These are phyloP conservation scores for Acmispon strigosus DNA, from an alignment of 306 rosid species.

Conservation along the genomic window DNA sequence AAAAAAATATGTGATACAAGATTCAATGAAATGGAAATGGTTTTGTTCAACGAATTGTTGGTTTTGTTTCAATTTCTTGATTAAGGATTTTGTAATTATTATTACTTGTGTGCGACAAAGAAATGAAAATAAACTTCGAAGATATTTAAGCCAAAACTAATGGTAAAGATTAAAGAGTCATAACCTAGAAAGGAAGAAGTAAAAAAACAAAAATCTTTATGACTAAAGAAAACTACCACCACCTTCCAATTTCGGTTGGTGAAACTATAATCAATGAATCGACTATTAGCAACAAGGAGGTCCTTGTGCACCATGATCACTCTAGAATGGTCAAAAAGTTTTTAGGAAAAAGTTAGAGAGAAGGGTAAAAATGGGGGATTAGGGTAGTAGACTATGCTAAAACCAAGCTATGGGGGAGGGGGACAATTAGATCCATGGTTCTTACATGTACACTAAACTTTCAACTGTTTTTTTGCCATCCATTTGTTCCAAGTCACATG, in stretches of 20 bases:
- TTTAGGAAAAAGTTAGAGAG: not conserved
- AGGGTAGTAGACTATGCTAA: not conserved
- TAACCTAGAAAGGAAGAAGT: too few relatives aligned
- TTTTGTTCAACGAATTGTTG: too few relatives aligned
- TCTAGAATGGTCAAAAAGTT: not conserved
- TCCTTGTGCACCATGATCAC: slow-evolving; percentile 2
- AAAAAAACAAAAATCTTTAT: too few relatives aligned
- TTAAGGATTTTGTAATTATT: too few relatives aligned
- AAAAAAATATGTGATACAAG: too few relatives aligned
- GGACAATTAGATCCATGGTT: slow-evolving; percentile 28
- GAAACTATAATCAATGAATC: slow-evolving; percentile 11
- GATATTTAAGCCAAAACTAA: too few relatives aligned
- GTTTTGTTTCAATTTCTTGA: too few relatives aligned
- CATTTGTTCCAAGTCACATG: slow-evolving; percentile 39
- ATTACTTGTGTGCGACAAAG: too few relatives aligned
- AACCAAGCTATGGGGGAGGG: slow-evolving; percentile 26
- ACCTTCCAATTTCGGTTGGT: slow-evolving; percentile 15
- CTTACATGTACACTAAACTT: slow-evolving; percentile 10
- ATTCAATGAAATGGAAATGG: too few relatives aligned
- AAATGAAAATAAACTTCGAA: too few relatives aligned
- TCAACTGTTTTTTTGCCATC: slow-evolving; percentile 27
- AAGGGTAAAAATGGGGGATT: not conserved
- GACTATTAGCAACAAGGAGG: not conserved
- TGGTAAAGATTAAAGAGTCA: too few relatives aligned
- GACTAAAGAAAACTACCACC: slow-evolving; percentile 1